Evolutionary conservation across 768 basidiomycete genomes (phyloP), one percentile per base, ranked within the genome.

Genomic region (Pholiota microspora): DNA sequence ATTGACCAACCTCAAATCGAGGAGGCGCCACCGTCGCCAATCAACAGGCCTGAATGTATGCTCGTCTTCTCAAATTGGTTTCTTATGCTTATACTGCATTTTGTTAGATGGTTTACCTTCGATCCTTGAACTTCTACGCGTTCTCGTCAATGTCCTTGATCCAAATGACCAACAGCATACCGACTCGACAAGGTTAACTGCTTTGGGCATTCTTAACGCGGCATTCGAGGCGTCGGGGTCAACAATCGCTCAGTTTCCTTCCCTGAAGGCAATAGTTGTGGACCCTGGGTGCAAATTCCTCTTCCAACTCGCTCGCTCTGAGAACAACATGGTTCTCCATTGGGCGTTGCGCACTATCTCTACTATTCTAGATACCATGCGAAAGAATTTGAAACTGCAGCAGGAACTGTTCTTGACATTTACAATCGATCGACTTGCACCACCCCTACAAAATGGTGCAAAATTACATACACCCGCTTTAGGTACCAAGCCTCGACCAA

Each of bases 221-320:
- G 89, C 92, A 2, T 85, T 98, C 51, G 93, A 98, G 68, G 84
- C 86, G 49, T 84, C 92, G 16, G 95, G 94, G 6, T 68, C 79
- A 6, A 81, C 78, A 36, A 83, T 99, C 51, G 83, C 86, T 23
- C 74, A 81, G 24, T 98, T 89, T 69, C 84, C 89, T 6, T 92
- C 91, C 6, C 74, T 98, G 29, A 75, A 84, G 47, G 76, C 79
- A 24, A 84, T 98, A 52, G 76, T 98, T 29, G 72, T 90, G 12
- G 96, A 99, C 66, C 79, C 88, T 45, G 94, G 92, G 0, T 98
- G 96, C 79, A 95, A 96, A 73, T 94, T 89, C 66, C 83, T 99
- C 28, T 98, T 99, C 78, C 95, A 97, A 72, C 84, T 99, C 31
- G 94, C 94, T 18, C 84, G 95, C 31, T 94, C 94, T 1, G 94